phyloP scores from a whole-genome alignment of 805 yeast species.

The Ogataea nitratoaversa region DNA sequence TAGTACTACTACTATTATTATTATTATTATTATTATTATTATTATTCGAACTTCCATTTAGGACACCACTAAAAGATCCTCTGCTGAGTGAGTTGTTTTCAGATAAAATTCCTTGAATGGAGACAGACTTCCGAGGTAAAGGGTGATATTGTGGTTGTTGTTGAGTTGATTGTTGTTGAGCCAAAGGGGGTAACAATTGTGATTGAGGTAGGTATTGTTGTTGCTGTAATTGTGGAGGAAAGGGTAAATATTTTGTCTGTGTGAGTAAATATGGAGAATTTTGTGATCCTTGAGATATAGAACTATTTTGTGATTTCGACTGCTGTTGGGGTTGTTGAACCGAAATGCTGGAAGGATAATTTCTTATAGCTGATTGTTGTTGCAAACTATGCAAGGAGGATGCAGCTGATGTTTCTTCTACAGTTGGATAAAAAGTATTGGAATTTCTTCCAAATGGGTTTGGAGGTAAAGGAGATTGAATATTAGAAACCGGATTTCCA shows the following conservation, averaged over 20 bases:
- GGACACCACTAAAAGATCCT: neutral
- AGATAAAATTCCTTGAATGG: constrained; percentile 13
- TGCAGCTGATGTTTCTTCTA: constrained; percentile 13
- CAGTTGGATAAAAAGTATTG: constrained; percentile 3
- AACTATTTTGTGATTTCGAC: neutral
- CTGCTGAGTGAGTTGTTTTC: constrained; percentile 4
- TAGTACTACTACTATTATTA: neutral
- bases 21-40: neutral
- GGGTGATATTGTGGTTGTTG: constrained; percentile 1
- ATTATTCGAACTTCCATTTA: neutral
- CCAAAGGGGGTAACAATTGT: constrained; percentile 5
- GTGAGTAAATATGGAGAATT: neutral
- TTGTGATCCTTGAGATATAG: neutral
- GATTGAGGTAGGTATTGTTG: neutral
- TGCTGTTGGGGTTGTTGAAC: neutral
- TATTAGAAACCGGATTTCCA: neutral
- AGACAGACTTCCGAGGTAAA: constrained; percentile 5
- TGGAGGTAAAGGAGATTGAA: constrained; percentile 1
- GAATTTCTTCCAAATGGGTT: constrained; percentile 1
- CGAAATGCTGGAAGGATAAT: neutral
- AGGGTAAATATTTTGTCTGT: neutral
- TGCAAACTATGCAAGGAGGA: constrained; percentile 14
- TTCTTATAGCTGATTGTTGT: constrained; percentile 8
- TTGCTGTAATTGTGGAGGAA: neutral
- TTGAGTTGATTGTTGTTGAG: neutral